Base-by-base conservation (phyloP, 805 yeast species). In the Myxozyma neotropica region DNA sequence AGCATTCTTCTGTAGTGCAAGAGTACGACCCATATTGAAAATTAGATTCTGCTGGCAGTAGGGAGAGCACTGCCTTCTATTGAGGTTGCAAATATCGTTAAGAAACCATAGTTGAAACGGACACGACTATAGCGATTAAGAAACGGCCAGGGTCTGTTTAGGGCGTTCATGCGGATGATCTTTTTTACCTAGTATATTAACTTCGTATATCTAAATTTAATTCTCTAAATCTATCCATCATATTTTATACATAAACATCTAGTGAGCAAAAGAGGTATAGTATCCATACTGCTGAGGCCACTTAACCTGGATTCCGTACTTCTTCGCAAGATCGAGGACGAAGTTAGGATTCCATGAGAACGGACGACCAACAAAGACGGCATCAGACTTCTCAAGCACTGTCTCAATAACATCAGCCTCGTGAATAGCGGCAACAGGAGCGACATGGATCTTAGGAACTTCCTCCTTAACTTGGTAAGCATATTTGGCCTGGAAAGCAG, bases 271-370 rank as follows among this genome's bases (percentile, higher is more conserved):
- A 2, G 45, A 2, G 21, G 53, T 43, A 38, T 65, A 60, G 55
- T 62, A 62, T 2, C 66, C 66, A 35, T 60, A 60, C 58, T 75
- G 74, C 47, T 59, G 63, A 0, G 81, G 72, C 65, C 76, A 74
- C 58, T 77, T 70, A 4, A 80, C 63, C 52, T 72, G 65, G 27
- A 81, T 77, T 2, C 73, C 79, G 47, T 82, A 72, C 39, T 80
- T 76, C 43, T 79, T 78, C 1, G 87, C 88, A 76, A 81, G 80
- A 4, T 69, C 66, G 71, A 78, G 77, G 5, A 75, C 81, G 39
- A 81, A 73, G n/a, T 78, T 80, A 2, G 86, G 85, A 62, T 80
- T 75, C 59, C 73, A 75, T 60, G 83, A 70, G 63, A 81, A 81
- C 1, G 69, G 74, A 17, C 75, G 67, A 0, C 83, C 88, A 44